Conservation (phyloP, 257 asterid genomes). For the Plantago major region DNA sequence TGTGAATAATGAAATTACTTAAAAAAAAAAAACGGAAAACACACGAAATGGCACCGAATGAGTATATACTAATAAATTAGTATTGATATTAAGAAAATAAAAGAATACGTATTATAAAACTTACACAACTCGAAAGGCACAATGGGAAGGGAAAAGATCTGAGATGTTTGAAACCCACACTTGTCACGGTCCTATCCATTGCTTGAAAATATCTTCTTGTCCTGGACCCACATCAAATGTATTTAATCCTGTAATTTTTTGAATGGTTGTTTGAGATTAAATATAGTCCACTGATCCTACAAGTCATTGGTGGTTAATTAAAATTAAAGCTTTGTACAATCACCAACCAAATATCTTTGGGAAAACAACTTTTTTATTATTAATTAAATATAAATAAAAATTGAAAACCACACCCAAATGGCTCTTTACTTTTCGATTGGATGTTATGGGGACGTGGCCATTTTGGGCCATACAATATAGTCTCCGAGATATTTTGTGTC, state of each 20-base stretch:
- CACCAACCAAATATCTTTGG: slow-evolving; percentile 22
- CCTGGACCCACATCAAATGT: slow-evolving; percentile 24
- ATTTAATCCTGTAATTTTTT: not conserved
- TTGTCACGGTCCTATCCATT: slow-evolving; percentile 49
- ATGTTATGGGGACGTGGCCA: slow-evolving; percentile 40
- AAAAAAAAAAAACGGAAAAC: too few species aligned
- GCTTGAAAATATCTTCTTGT: slow-evolving; percentile 50
- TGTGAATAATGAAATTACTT: too few species aligned
- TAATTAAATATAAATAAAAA: not conserved
- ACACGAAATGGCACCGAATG: too few species aligned
- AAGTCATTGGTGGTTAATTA: not conserved
- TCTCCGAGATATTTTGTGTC: slow-evolving; percentile 48
- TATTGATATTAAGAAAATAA: too few species aligned
- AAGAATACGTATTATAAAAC: not conserved
- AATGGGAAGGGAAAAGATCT: slow-evolving; percentile 20
- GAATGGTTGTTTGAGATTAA: not conserved
- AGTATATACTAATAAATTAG: too few species aligned
- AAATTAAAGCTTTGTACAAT: slow-evolving; percentile 7
- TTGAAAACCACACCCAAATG: slow-evolving; percentile 15
- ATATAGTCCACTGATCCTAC: slow-evolving; percentile 3
- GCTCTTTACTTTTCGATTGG: slow-evolving; percentile 30
- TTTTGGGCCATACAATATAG: slow-evolving; percentile 47
- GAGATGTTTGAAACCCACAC: slow-evolving; percentile 40
- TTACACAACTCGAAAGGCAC: slow-evolving; percentile 49
- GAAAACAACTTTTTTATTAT: slow-evolving; percentile 11